Conservation (phyloP, 495 filamentous ascomycete genomes). For the Penicillium diatomitis region DNA sequence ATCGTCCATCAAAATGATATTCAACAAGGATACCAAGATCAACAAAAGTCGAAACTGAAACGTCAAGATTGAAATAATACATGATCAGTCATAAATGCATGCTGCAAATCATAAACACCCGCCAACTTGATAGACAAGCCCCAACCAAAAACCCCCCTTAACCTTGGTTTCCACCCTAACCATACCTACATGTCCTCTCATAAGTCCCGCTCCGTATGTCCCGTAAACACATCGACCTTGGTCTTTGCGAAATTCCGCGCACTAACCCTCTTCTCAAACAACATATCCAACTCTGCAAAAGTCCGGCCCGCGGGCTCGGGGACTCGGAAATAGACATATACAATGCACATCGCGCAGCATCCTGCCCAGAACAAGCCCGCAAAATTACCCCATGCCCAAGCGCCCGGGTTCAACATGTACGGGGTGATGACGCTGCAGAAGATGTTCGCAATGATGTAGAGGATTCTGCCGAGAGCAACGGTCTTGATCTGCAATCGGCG, state of each 20-base stretch:
- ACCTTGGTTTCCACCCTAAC: no score
- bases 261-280: slow-evolving; percentile 56
- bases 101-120: no score
- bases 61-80: no score
- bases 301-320: slow-evolving; percentile 62
- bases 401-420: slow-evolving; percentile 64
- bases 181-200: no score
- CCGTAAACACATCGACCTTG: slow-evolving; percentile 51
- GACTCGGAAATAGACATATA: slow-evolving; percentile 67
- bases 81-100: no score
- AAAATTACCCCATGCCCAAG: slow-evolving; percentile 67
- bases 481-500: slow-evolving; percentile 71
- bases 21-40: no score
- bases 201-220: not conserved
- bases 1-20: no score
- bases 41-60: no score
- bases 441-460: slow-evolving; percentile 65
- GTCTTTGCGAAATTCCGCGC: slow-evolving; percentile 61
- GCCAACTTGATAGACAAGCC: no score
- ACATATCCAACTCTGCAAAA: slow-evolving; percentile 66
- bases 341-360: slow-evolving; percentile 59
- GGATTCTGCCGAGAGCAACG: slow-evolving; percentile 56
- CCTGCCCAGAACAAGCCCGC: slow-evolving; percentile 76
- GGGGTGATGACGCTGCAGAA: slow-evolving; percentile 61
- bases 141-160: no score